Base-by-base conservation (phyloP, 805 yeast species). In the Saturnispora sekii region DNA sequence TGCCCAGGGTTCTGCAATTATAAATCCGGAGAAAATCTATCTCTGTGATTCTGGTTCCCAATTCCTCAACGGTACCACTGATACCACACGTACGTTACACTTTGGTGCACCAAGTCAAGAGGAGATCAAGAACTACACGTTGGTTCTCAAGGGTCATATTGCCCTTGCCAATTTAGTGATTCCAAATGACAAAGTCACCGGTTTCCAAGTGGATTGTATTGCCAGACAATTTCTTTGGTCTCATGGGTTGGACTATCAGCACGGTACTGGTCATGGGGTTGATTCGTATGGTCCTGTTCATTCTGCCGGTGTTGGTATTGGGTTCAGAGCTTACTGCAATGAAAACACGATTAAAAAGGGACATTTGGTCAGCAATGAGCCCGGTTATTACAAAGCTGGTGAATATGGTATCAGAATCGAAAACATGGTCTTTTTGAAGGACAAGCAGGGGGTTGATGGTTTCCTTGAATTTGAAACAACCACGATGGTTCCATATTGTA, bases 181-280 rank as follows among this genome's bases (percentile, higher is more conserved):
- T 57, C 83, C 83, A 2, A 40, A 48, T 39, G 72, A 72, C 51
- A 68, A 69, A 38, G 70, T 77, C 28, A 69, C 77, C 3, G 82
- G 82, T 5, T 67, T 62, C 44, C 69, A 70, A 48, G 63, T 77
- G 43, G 84, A 77, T 58, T 62, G 74, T 4, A 64, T 77, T 48
- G 82, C 83, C 8, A 68, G 84, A 60, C 79, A 75, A 52, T 67
- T 57, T 51, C 65, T 77, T 47, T 77, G 84, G 84, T 62, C 62
- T 41, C 52, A 67, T 35, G 80, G 80, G 2, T 58, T 77, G 50
- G 81, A 77, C 58, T 77, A 77, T 57, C 70, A 72, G 29, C 84
- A 77, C 56, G 82, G 82, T 30, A 77, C 84, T 5, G 77, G 81
- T 0, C 84, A 77, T 58, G 84, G 84, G 3, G 68, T 77, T 44